phyloP scores from a whole-genome alignment of 257 asterid genomes.

The Marsdenia floribunda region DNA sequence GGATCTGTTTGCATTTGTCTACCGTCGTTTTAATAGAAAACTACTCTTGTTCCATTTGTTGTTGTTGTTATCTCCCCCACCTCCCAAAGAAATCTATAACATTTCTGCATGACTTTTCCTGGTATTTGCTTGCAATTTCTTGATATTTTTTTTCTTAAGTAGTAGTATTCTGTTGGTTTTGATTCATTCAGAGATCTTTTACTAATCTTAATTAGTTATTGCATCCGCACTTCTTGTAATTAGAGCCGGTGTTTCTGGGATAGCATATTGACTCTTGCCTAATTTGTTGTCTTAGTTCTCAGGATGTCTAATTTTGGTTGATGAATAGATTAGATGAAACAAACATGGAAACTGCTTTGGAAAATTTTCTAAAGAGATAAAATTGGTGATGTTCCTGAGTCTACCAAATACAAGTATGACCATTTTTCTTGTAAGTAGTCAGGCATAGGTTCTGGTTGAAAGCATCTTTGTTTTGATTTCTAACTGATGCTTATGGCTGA shows the following conservation, averaged over 20 bases:
- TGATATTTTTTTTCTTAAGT: background rate
- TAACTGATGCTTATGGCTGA: no score
- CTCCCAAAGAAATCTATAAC: background rate
- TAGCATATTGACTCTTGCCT: background rate
- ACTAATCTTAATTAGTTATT: background rate
- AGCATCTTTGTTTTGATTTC: background rate
- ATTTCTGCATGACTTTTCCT: background rate
- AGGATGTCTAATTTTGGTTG: background rate
- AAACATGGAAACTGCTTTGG: background rate
- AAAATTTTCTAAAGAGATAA: background rate
- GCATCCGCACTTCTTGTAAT: background rate
- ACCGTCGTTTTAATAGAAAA: slow-evolving; percentile 2
- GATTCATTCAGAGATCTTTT: background rate
- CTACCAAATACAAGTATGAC: background rate
- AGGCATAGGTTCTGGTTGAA: background rate
- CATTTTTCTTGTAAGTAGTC: background rate
- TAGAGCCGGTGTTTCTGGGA: background rate
- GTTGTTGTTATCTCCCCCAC: no score
- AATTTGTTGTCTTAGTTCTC: background rate
- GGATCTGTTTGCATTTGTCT: slow-evolving; percentile 5
- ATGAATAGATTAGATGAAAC: background rate
- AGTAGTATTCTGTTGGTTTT: background rate
- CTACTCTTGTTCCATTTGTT: background rate
- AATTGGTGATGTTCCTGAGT: background rate
- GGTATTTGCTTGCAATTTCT: background rate